Evolutionary conservation across 768 basidiomycete genomes (phyloP).

Genomic region (Vishniacozyma victoriae): DNA sequence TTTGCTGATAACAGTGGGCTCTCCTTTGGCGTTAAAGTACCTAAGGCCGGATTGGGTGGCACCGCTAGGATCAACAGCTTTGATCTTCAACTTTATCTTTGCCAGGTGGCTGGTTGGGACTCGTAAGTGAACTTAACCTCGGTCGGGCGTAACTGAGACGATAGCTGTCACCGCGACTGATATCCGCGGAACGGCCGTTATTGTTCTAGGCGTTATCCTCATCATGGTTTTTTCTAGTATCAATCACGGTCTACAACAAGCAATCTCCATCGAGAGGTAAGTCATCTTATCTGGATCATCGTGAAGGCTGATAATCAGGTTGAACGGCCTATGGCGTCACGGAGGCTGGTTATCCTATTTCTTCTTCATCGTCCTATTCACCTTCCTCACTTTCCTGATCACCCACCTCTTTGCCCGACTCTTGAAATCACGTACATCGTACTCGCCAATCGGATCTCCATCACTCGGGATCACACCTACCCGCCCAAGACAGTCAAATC

Average conservation of each 20-base stretch:
- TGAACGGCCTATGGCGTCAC: constrained; percentile 79
- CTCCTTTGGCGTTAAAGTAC: constrained; percentile 32
- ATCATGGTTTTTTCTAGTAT: constrained; percentile 46
- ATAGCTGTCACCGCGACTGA: constrained; percentile 42
- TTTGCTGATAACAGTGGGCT: constrained; percentile 13
- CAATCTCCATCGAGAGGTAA: constrained; percentile 33
- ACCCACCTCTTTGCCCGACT: constrained; percentile 68
- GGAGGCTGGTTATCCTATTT: constrained; percentile 88
- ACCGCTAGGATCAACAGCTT: constrained; percentile 83
- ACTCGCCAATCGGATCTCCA: constrained; percentile 56
- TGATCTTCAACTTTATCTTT: constrained; percentile 94
- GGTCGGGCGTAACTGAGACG: constrained; percentile 3
- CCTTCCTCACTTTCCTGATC: constrained; percentile 62
- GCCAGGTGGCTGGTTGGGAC: constrained; percentile 54
- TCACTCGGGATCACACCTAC: constrained; percentile 21
- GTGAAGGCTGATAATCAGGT: constrained; percentile 49
- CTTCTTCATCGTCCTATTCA: constrained; percentile 66
- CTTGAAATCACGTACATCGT: constrained; percentile 63
- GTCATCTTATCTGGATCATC: not conserved
- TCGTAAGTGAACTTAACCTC: constrained; percentile 18
- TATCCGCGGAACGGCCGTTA: constrained; percentile 41
- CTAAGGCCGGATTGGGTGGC: constrained; percentile 77
- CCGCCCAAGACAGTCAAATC: constrained; percentile 7
- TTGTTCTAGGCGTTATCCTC: constrained; percentile 43
- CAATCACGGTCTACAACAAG: constrained; percentile 44